phyloP scores from a whole-genome alignment of 768 basidiomycete genomes.

The Leucocoprinus leucothites region DNA sequence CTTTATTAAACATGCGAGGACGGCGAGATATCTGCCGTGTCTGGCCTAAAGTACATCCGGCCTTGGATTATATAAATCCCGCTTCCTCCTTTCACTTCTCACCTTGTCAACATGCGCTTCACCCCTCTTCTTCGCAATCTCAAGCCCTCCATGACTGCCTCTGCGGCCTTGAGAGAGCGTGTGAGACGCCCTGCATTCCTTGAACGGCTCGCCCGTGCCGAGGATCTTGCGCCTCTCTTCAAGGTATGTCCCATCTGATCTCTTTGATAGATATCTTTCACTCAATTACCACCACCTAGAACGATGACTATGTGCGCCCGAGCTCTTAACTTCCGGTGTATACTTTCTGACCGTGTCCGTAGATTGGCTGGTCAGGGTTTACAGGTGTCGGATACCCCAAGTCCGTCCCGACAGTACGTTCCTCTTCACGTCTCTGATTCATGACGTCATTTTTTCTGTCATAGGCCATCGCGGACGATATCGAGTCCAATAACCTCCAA shows the following conservation, averaged over 20 bases:
- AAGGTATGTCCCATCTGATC: neutral
- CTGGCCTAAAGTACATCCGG: neutral
- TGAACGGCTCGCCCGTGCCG: neutral
- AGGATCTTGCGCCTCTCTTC: slow-evolving; percentile 5
- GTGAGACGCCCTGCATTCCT: slow-evolving; percentile 1
- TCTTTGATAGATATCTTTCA: neutral
- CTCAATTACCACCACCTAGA: slow-evolving; percentile 20
- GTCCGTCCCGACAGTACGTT: slow-evolving; percentile 37
- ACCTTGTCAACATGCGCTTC: neutral
- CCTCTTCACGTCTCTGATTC: neutral
- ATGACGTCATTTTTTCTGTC: neutral
- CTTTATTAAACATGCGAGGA: no score
- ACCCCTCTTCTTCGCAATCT: slow-evolving; percentile 2
- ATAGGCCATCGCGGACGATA: slow-evolving; percentile 45
- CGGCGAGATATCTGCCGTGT: no score
- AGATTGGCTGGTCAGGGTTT: slow-evolving; percentile 52
- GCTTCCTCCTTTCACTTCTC: neutral
- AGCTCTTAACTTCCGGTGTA: neutral
- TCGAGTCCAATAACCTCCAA: slow-evolving; percentile 42
- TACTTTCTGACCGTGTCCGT: slow-evolving; percentile 2
- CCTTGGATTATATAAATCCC: neutral
- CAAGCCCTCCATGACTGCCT: neutral
- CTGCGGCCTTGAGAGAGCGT: neutral
- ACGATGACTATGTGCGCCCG: slow-evolving; percentile 44
- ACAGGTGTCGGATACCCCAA: slow-evolving; percentile 52